These are phyloP conservation scores for Quercus phellos DNA, from an alignment of 331 rosid species.

Conservation along the genomic window DNA sequence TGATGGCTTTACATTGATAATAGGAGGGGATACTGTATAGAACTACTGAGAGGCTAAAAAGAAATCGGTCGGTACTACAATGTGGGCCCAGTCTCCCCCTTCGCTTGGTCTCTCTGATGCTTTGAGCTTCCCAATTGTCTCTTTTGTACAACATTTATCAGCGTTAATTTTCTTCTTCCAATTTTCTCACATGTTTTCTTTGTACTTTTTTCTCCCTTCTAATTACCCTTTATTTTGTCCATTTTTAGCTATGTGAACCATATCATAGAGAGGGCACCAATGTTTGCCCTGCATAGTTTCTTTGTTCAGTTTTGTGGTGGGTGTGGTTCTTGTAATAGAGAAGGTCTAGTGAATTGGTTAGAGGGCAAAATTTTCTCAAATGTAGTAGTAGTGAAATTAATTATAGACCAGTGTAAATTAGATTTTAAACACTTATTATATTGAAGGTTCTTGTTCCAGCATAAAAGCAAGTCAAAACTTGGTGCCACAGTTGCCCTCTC, in stretches of 20 bases:
- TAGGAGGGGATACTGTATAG: constrained; percentile 53
- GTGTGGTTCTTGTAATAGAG: constrained; percentile 28
- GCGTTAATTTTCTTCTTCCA: constrained; percentile 35
- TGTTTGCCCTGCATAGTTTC: constrained; percentile 33
- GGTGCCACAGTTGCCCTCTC: not conserved
- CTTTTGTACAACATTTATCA: constrained; percentile 47
- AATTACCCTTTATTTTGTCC: constrained; percentile 13
- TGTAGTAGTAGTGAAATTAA: constrained; percentile 22
- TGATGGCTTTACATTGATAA: constrained; percentile 28
- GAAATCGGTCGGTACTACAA: constrained; percentile 28
- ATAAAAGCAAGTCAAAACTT: no score
- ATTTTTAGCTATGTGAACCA: constrained; percentile 22
- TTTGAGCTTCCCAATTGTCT: constrained; percentile 37
- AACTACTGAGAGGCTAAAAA: constrained; percentile 35
- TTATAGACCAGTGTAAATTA: constrained; percentile 39
- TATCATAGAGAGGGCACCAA: constrained; percentile 38
- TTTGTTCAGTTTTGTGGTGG: constrained; percentile 15
- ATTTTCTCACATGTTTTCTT: constrained; percentile 14
- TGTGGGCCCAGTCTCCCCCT: constrained; percentile 24
- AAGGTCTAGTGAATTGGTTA: constrained; percentile 23
- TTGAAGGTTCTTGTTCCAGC: not conserved
- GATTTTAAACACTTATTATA: constrained; percentile 8
- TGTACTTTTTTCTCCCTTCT: constrained; percentile 3
- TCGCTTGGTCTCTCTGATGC: constrained; percentile 35
- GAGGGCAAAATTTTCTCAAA: constrained; percentile 33